Evolutionary conservation across 495 filamentous ascomycete genomes (phyloP).

Genomic region (Aspergillus leporis): DNA sequence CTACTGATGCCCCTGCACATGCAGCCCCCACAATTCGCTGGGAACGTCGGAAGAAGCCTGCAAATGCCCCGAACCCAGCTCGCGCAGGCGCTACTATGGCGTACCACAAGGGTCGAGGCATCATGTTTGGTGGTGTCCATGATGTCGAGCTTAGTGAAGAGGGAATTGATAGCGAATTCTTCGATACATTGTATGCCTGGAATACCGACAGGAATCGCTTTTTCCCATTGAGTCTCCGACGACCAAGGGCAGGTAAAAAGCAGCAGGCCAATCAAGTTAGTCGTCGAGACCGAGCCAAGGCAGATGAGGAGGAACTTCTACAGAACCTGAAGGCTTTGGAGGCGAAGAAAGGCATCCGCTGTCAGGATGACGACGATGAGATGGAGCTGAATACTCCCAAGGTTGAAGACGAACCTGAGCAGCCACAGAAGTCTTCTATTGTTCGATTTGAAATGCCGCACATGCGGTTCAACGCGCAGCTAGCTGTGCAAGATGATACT

Average conservation of each 20-base stretch:
- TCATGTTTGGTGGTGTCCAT: slow-evolving; percentile 91
- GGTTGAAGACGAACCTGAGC: slow-evolving; percentile 54
- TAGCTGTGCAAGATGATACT: slow-evolving; percentile 88
- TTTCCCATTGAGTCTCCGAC: slow-evolving; percentile 77
- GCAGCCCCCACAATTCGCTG: slow-evolving; percentile 74
- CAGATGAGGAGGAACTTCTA: slow-evolving; percentile 86
- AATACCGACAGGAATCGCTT: slow-evolving; percentile 93
- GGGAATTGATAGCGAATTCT: slow-evolving; percentile 94
- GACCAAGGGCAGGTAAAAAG: slow-evolving; percentile 65
- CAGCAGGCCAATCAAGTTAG: slow-evolving; percentile 57
- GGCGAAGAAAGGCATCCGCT: slow-evolving; percentile 57
- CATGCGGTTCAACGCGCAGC: slow-evolving; percentile 80
- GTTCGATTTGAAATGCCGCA: slow-evolving; percentile 79
- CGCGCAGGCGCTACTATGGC: slow-evolving; percentile 90
- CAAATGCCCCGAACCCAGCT: slow-evolving; percentile 79
- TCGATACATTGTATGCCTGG: slow-evolving; percentile 85
- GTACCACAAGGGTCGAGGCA: slow-evolving; percentile 87
- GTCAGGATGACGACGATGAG: slow-evolving; percentile 57
- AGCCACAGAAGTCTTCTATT: slow-evolving; percentile 47
- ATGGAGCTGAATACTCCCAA: slow-evolving; percentile 41
- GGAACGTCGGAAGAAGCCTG: slow-evolving; percentile 91
- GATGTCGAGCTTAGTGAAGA: slow-evolving; percentile 94
- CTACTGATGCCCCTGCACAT: slow-evolving; percentile 57
- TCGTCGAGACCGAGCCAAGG: slow-evolving; percentile 68
- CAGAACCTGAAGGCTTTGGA: slow-evolving; percentile 80